These are phyloP conservation scores for Talaromyces sp. DNA, from an alignment of 2,329 filamentous ascomycete species.

Conservation along the genomic window DNA sequence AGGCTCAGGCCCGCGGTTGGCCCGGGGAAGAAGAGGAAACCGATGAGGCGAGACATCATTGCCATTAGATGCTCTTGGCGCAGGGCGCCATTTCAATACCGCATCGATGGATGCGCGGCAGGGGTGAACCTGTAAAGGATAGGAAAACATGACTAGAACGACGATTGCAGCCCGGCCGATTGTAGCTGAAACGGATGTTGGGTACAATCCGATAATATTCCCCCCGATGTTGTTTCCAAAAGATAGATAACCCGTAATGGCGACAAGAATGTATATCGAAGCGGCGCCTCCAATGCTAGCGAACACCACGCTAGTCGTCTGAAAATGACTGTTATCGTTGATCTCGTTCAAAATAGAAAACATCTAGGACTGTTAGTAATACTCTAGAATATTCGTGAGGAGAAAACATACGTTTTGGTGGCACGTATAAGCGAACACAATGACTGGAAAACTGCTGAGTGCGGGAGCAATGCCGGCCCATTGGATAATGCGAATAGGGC, in stretches of 20 bases:
- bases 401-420: slow-evolving; percentile 76
- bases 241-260: slow-evolving; percentile 90
- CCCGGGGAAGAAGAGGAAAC: slow-evolving; percentile 36
- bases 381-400: slow-evolving; percentile 8
- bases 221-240: slow-evolving; percentile 86
- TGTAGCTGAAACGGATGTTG: slow-evolving; percentile 74
- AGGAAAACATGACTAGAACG: slow-evolving; percentile 90
- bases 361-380: slow-evolving; percentile 60
- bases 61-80: slow-evolving; percentile 27
- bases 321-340: slow-evolving; percentile 71
- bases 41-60: slow-evolving; percentile 41
- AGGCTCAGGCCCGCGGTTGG: slow-evolving; percentile 44
- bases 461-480: slow-evolving; percentile 77
- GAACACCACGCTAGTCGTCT: slow-evolving; percentile 72
- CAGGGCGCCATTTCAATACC: slow-evolving; percentile 84
- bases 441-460: slow-evolving; percentile 83
- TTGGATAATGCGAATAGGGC: slow-evolving; percentile 68
- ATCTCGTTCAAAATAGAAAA: slow-evolving; percentile 98
- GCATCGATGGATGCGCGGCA: slow-evolving; percentile 94
- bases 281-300: slow-evolving; percentile 87
- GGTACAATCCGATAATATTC: slow-evolving; percentile 92
- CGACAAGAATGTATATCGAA: slow-evolving; percentile 81
- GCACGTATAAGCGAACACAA: slow-evolving; percentile 98
- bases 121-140: slow-evolving; percentile 91
- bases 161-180: slow-evolving; percentile 95